Base-by-base conservation (phyloP, 106 monocot species). In the Amphibolis antarctica region DNA sequence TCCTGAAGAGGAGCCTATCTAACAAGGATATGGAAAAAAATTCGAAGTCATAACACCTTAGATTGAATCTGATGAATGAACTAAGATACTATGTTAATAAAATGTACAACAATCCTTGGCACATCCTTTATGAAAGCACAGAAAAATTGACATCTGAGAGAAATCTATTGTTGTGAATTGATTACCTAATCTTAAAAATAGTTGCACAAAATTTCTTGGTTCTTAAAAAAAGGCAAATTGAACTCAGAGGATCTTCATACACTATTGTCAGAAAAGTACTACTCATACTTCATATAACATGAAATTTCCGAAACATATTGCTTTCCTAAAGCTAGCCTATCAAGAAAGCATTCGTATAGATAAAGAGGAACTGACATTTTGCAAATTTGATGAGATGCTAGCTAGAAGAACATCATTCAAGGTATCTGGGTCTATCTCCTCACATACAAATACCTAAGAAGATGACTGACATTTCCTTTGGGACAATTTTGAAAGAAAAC, bases 1-100 rank as follows among this genome's bases (percentile, higher is more conserved):
- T 55, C 94, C 94, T 18, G 81, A 82, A 55, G 83, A 81, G 49
- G 80, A 96, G 48, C 94, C 94, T 69, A 96, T 96, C 94, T 96
- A 74, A 49, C 75, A 75, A n/a, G n/a, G n/a, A 60, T 58, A 30
- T 48, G 59, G 49, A 58, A 55, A 66, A 12, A 42, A 4, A 56
- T 49, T 49, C n/a, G 3, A 49, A 17, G 11, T 13, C 3, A 49
- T 1, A 23, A 55, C 24, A 55, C 3, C 9, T 0, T 23, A 25
- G 18, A 55, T 55, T 49, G 48, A 15, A 49, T 49, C n/a, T 49
- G 48, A 49, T n/a, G 9, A 49, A 10, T 15, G n/a, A 49, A 1
- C n/a, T 15, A 10, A 49, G 5, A 7, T 49, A n/a, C 48, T 7
- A 4, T n/a, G 14, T 49, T 4, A 1, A 2, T 15, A 49, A 49